Percentiles rank a stretch among this genome's conserved stretches.
These are phyloP conservation scores for Mycena olivaceomarginata DNA, from an alignment of 768 basidiomycete genomes.

Conservation along the genomic window DNA sequence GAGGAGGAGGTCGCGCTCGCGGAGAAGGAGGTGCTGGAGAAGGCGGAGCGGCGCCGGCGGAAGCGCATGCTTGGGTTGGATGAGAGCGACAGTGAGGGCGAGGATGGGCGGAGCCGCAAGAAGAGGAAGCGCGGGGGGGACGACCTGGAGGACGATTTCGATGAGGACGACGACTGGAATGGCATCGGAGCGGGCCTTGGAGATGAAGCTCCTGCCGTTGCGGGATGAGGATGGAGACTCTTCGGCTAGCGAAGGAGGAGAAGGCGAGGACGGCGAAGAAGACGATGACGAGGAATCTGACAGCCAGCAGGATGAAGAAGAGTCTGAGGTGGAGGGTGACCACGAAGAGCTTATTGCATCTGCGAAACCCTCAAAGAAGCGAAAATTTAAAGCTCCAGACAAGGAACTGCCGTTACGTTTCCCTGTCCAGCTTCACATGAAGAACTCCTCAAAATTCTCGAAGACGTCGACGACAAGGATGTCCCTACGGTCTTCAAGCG, in stretches of 20 bases:
- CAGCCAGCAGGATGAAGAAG: slow-evolving; percentile 56
- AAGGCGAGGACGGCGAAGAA: slow-evolving; percentile 60
- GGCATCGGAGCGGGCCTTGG: slow-evolving; percentile 65
- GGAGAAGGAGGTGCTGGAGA: slow-evolving; percentile 90
- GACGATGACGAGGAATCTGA: slow-evolving; percentile 65
- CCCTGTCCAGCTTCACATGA: slow-evolving; percentile 91
- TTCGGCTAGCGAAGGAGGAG: slow-evolving; percentile 57
- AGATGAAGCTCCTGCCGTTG: slow-evolving; percentile 51
- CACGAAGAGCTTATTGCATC: slow-evolving; percentile 63
- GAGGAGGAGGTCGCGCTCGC: slow-evolving; percentile 95
- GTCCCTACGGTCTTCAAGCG: slow-evolving; percentile 90
- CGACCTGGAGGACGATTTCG: slow-evolving; percentile 94
- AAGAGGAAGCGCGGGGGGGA: slow-evolving; percentile 82
- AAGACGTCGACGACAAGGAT: slow-evolving; percentile 82
- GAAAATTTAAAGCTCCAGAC: slow-evolving; percentile 57
- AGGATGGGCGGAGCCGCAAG: slow-evolving; percentile 60
- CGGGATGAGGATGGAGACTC: slow-evolving; percentile 55
- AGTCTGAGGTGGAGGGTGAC: slow-evolving; percentile 64
- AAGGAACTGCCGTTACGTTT: slow-evolving; percentile 95
- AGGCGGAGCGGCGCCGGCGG: slow-evolving; percentile 86
- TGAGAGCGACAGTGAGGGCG: slow-evolving; percentile 80
- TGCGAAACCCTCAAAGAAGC: slow-evolving; percentile 50
- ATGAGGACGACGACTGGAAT: slow-evolving; percentile 64
- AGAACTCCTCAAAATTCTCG: slow-evolving; percentile 91
- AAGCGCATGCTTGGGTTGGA: slow-evolving; percentile 92